phyloP scores from a whole-genome alignment of 305 asterid genomes.

The Ilex paraguariensis region DNA sequence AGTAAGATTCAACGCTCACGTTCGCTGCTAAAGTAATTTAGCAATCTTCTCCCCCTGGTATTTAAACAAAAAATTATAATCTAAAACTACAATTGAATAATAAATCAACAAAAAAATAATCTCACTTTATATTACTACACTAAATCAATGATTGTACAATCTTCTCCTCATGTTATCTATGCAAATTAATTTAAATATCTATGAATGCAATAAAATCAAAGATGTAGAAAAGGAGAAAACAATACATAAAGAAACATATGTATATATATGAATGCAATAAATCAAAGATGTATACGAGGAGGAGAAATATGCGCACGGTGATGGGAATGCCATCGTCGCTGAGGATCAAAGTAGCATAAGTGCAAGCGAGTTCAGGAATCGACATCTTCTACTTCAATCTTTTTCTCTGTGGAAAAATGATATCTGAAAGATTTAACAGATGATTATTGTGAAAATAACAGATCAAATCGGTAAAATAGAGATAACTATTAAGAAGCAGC shows the following conservation, averaged over 20 bases:
- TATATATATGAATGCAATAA: too few relatives aligned
- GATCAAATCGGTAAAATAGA: too few relatives aligned
- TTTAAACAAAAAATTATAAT: not conserved
- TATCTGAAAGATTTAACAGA: too few relatives aligned
- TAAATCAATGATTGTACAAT: too few relatives aligned
- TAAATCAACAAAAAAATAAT: not conserved
- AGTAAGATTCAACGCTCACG: constrained; percentile 41
- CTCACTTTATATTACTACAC: not conserved
- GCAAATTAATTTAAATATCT: too few relatives aligned
- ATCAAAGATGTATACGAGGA: not conserved
- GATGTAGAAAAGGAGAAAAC: too few relatives aligned
- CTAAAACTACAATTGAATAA: not conserved
- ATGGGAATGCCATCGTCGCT: constrained; percentile 47
- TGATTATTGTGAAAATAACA: not conserved
- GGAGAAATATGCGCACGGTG: constrained; percentile 27
- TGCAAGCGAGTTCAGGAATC: constrained; percentile 36
- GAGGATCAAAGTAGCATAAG: constrained; percentile 44
- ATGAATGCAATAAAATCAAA: too few relatives aligned
- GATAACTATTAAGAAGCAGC: too few relatives aligned
- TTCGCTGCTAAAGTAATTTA: constrained; percentile 39
- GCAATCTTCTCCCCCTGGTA: constrained; percentile 49
- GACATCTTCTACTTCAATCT: constrained; percentile 22
- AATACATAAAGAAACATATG: too few relatives aligned
- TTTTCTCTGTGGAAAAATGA: too few relatives aligned
- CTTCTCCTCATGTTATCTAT: too few relatives aligned